Evolutionary conservation across 2,329 filamentous ascomycete species (phyloP), one percentile per base, ranked within the genome.

Genomic region (Colletotrichum phormii): DNA sequence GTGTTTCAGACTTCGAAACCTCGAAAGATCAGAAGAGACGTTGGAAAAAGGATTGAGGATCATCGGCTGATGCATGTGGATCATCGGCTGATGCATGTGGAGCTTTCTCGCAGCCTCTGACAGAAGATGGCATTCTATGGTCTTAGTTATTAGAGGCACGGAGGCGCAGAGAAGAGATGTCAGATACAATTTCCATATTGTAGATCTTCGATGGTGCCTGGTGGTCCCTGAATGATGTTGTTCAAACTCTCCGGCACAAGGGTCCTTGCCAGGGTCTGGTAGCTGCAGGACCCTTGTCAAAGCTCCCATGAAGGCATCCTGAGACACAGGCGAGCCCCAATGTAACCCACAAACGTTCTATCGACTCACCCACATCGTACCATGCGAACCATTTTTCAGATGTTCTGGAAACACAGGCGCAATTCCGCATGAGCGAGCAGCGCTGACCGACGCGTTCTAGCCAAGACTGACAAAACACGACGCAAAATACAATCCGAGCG

Each of bases 21-120:
- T 53, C 22, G 37, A 24, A 67, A 69, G 60, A 59, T 60, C 65
- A 69, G 60, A 54, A 60, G 8, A 64, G 58, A 71, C 51, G 49
- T 49, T 61, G 11, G 54, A 59, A 66, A 55, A 51, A 31, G 26
- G 35, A 51, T 53, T 58, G 64, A 22, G 18, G 24, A 62, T 62
- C 46, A 69, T 72, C 70, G 70, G 54, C 70, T 60, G 70, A 72
- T 72, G 53, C 54, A 49, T 63, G 70, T 69, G 70, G 53, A 60
- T 62, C 46, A 69, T 72, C 70, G 70, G 54, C 70, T 60, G 70
- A 72, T 72, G 53, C 54, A 49, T 63, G 70, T 69, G 70, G 53
- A 60, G 31, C 46, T 63, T 55, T 7, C n/a, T 51, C 24, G 37
- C 51, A 68, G 51, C 58, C 57, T 37, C 33, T 35, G 13, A 22